Evolutionary conservation across 2,329 filamentous ascomycete genomes (phyloP).

Genomic region (Talaromyces sp.): DNA sequence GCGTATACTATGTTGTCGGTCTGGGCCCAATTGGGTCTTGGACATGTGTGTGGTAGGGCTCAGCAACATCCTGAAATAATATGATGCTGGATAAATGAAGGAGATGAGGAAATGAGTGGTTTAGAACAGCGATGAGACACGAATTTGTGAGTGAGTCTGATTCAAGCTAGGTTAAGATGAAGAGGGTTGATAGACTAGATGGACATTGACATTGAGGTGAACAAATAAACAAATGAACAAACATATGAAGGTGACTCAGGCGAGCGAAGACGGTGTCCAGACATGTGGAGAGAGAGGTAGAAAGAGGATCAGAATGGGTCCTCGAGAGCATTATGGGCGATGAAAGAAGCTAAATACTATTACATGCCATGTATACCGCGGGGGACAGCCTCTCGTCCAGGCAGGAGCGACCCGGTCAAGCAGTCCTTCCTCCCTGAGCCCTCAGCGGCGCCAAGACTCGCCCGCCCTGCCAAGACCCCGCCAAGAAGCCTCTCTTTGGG

Average conservation of each 20-base stretch:
- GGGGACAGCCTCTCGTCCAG: not conserved
- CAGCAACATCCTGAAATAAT: not conserved
- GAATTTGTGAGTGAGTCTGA: not conserved
- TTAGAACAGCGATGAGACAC: not conserved
- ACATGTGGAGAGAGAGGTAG: not conserved
- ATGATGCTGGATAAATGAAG: not conserved
- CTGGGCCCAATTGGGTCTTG: not conserved
- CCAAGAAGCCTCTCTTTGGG: conserved; percentile 5
- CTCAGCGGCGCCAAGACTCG: not conserved
- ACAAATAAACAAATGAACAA: not conserved
- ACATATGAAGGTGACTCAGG: not conserved
- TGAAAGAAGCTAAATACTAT: not conserved
- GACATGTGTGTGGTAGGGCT: not conserved
- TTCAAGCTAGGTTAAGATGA: not conserved
- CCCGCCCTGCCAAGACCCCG: conserved; percentile 9
- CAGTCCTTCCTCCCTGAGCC: not conserved
- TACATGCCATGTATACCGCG: not conserved
- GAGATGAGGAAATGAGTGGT: not conserved
- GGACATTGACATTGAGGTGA: not conserved
- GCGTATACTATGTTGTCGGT: not conserved
- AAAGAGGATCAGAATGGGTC: not conserved
- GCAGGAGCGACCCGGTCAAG: not conserved
- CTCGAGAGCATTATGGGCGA: not conserved
- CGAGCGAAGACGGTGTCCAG: not conserved
- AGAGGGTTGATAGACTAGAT: not conserved